Conservation (phyloP, 805 yeast genomes). For the Candida glaebosa region DNA sequence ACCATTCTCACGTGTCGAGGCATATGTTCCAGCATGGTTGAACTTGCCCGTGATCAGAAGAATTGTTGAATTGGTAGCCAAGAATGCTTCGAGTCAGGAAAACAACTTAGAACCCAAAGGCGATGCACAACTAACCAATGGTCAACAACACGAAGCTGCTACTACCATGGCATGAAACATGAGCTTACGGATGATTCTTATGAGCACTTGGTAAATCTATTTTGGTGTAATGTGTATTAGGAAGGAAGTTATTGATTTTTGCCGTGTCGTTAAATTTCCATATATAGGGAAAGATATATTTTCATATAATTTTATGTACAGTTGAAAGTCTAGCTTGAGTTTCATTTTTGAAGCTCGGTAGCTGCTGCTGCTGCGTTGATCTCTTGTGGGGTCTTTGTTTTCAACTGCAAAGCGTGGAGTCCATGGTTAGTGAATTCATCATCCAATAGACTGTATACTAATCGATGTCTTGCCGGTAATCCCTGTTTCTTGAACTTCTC, state of each 20-base stretch:
- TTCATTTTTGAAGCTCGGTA: background rate
- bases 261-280: background rate
- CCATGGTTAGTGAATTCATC: constrained; percentile 72
- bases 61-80: constrained; percentile 83
- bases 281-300: constrained; percentile 1
- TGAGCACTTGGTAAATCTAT: background rate
- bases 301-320: constrained; percentile 5
- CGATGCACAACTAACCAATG: constrained; percentile 7
- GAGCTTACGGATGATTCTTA: background rate
- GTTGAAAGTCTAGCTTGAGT: background rate
- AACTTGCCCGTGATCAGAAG: constrained; percentile 85
- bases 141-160: constrained; percentile 1
- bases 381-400: constrained; percentile 58
- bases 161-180: background rate
- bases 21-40: constrained; percentile 93
- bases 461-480: constrained; percentile 74
- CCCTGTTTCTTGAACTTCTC: constrained; percentile 61
- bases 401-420: constrained; percentile 84
- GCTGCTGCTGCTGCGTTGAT: constrained; percentile 6
- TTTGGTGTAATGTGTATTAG: background rate
- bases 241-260: background rate
- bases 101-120: constrained; percentile 11
- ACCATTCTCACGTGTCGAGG: constrained; percentile 78
- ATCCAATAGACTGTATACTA: constrained; percentile 62
- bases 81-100: constrained; percentile 73